Conservation (phyloP, 2,329 filamentous ascomycete genomes). For the Cladophialophora carrionii region DNA sequence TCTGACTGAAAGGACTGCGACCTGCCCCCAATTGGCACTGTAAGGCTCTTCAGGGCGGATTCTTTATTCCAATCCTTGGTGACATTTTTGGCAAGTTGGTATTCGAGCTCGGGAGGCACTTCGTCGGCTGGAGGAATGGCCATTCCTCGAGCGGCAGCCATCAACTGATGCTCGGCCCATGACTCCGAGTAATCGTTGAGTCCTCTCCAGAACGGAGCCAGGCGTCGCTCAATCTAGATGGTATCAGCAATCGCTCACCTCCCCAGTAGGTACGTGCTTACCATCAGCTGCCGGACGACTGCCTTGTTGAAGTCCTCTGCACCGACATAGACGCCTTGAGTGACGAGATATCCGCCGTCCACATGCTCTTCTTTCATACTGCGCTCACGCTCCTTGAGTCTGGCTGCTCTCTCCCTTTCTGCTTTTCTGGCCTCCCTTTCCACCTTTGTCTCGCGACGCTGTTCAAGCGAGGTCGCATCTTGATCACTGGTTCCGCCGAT, state of each 20-base stretch:
- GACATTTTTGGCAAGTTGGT: slow-evolving; percentile 55
- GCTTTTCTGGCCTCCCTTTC: slow-evolving; percentile 85
- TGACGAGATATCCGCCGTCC: slow-evolving; percentile 92
- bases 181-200: slow-evolving; percentile 83
- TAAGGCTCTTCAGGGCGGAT: slow-evolving; percentile 70
- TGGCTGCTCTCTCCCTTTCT: slow-evolving; percentile 75
- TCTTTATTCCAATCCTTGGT: slow-evolving; percentile 55
- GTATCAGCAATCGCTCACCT: not conserved
- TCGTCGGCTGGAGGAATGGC: slow-evolving; percentile 83
- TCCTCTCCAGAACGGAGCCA: slow-evolving; percentile 95
- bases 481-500: slow-evolving; percentile 55
- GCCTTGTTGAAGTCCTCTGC: slow-evolving; percentile 90
- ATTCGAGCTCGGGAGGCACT: slow-evolving; percentile 69
- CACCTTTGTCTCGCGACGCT: slow-evolving; percentile 82
- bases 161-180: slow-evolving; percentile 95
- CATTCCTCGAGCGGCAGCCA: slow-evolving; percentile 82
- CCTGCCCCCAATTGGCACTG: slow-evolving; percentile 75
- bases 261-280: slow-evolving; percentile 50
- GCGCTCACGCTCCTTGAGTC: slow-evolving; percentile 82
- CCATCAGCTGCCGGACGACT: slow-evolving; percentile 86
- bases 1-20: slow-evolving; percentile 82
- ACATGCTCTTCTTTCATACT: slow-evolving; percentile 91
- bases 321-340: slow-evolving; percentile 89
- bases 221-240: slow-evolving; percentile 81
- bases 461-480: slow-evolving; percentile 57